Conservation (phyloP, 768 basidiomycete genomes). For the Suillus brevipes region DNA sequence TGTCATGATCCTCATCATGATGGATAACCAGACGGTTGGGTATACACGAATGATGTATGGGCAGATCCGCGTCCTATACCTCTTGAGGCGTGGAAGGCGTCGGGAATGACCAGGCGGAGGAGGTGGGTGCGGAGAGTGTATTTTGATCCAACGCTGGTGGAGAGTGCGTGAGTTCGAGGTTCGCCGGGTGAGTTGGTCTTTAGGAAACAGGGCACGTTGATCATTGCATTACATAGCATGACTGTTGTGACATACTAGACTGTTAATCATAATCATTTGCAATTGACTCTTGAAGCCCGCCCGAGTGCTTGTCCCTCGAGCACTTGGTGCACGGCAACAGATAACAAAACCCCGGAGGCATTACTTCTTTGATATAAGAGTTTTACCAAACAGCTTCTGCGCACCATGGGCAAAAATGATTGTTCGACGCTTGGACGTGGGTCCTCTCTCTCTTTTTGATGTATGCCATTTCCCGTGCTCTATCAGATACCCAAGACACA, state of each 20-base stretch:
- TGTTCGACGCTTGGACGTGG: background rate
- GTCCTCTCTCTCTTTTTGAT: background rate
- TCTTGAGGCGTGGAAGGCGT: slow-evolving; percentile 44
- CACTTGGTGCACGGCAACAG: background rate
- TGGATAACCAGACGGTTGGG: slow-evolving; percentile 63
- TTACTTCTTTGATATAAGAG: background rate
- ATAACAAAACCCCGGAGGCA: background rate
- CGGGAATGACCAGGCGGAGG: slow-evolving; percentile 61
- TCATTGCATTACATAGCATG: background rate
- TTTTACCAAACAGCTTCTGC: background rate
- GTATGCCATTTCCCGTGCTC: background rate
- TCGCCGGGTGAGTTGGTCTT: background rate
- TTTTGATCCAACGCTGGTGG: background rate
- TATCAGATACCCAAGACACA: background rate
- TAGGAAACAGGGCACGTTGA: background rate
- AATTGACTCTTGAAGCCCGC: background rate
- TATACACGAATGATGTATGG: slow-evolving; percentile 81
- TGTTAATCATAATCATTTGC: background rate
- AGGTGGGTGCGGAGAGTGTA: slow-evolving; percentile 45
- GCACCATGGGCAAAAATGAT: background rate
- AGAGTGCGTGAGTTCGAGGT: background rate
- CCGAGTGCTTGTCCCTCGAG: background rate
- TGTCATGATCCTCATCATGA: slow-evolving; percentile 2
- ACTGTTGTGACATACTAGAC: background rate
- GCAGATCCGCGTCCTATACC: slow-evolving; percentile 44